Conservation (phyloP, 140 eudicot species). For the Bidens hawaiensis region DNA sequence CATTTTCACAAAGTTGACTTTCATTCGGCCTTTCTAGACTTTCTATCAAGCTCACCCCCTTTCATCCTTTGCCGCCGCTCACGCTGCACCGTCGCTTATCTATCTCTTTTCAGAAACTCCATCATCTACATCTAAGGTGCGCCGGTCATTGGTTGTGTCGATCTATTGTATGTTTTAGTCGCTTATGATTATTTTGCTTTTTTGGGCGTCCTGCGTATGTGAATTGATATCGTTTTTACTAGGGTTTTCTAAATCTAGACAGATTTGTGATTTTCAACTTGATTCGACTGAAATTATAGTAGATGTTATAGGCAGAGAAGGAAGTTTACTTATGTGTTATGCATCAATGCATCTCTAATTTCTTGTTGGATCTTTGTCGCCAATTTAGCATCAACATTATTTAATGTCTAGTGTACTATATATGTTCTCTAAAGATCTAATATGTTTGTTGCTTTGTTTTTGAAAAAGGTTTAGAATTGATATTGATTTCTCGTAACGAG, state of each 20-base stretch:
- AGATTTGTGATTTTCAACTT: slow-evolving; percentile 2
- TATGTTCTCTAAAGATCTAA: slow-evolving; percentile 11
- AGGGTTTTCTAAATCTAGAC: slow-evolving; percentile 8
- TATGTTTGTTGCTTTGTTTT: not conserved
- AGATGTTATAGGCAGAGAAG: slow-evolving; percentile 8
- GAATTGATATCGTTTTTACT: not conserved
- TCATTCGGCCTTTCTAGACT: slow-evolving; percentile 10
- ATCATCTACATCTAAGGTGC: slow-evolving; percentile 8
- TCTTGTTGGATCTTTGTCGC: slow-evolving; percentile 18
- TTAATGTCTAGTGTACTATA: slow-evolving; percentile 9
- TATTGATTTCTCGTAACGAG: slow-evolving; percentile 3
- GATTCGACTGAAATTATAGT: slow-evolving; percentile 2
- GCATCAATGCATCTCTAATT: slow-evolving; percentile 7
- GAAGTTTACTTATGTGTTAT: slow-evolving; percentile 18
- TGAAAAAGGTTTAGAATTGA: slow-evolving; percentile 5
- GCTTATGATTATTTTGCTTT: slow-evolving; percentile 4
- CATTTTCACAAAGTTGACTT: slow-evolving; percentile 9
- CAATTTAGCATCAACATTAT: slow-evolving; percentile 17
- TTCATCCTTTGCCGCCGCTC: slow-evolving; percentile 16
- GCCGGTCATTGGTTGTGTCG: slow-evolving; percentile 4
- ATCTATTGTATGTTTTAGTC: not conserved
- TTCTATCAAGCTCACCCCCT: slow-evolving; percentile 10
- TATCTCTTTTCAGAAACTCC: not conserved
- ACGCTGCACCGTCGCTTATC: not conserved
- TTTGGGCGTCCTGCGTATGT: slow-evolving; percentile 1